Evolutionary conservation across 805 yeast species (phyloP).

Genomic region (Kuraishia borneana): DNA sequence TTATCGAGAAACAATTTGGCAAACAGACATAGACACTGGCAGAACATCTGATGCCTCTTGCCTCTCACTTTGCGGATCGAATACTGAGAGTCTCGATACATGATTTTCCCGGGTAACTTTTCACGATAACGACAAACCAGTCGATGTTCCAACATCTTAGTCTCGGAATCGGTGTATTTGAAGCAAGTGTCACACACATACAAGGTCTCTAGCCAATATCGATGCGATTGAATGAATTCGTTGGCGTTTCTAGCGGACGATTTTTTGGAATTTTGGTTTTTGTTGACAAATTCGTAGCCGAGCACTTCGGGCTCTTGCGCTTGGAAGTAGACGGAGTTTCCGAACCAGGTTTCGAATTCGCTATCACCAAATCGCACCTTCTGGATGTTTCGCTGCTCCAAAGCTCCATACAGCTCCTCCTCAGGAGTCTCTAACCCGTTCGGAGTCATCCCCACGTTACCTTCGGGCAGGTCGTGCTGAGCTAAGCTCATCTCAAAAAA

Average conservation of each 20-base stretch:
- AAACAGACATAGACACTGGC: constrained; percentile 76
- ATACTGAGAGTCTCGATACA: constrained; percentile 47
- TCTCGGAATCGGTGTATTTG: constrained; percentile 50
- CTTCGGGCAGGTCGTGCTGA: no score
- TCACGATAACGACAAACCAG: constrained; percentile 29
- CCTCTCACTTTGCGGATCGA: constrained; percentile 65
- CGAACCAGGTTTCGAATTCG: constrained; percentile 78
- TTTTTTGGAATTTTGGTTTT: constrained; percentile 8
- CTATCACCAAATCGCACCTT: constrained; percentile 58
- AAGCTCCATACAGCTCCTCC: constrained; percentile 46
- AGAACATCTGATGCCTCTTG: constrained; percentile 46
- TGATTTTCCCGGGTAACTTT: constrained; percentile 51
- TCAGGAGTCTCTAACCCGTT: constrained; percentile 10
- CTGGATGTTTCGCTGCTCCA: constrained; percentile 50
- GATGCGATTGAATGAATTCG: constrained; percentile 8
- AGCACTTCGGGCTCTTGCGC: constrained; percentile 30
- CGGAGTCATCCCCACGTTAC: no score
- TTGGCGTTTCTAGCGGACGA: constrained; percentile 6
- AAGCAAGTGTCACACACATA: constrained; percentile 78
- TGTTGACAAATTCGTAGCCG: constrained; percentile 27
- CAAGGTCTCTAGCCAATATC: constrained; percentile 48
- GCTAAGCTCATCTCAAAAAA: constrained; percentile 10
- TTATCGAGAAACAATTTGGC: constrained; percentile 84
- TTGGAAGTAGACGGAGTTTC: constrained; percentile 65
- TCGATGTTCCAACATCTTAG: constrained; percentile 39